phyloP scores from a whole-genome alignment of 352 stramenopile species.

The Aphanomyces invadans region DNA sequence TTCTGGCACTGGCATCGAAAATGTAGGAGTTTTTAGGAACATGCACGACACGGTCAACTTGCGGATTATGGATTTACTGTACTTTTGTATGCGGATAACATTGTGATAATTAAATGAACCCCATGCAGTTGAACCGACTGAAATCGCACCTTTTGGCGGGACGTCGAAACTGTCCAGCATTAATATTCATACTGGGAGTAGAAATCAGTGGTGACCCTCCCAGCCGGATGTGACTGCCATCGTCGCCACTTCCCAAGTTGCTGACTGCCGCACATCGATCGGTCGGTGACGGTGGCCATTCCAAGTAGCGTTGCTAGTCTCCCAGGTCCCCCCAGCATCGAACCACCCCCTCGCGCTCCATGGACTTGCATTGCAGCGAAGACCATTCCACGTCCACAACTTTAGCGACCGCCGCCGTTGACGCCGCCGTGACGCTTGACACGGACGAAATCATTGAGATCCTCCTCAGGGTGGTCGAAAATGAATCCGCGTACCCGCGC shows the following conservation, averaged over 20 bases:
- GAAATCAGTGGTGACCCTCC: slow-evolving; percentile 16
- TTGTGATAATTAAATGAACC: no score
- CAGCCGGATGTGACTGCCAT: not conserved
- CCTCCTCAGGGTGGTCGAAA: not conserved
- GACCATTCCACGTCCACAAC: not conserved
- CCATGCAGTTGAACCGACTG: not conserved
- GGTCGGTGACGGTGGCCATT: not conserved
- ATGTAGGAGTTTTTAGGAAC: no score
- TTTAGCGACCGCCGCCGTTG: not conserved
- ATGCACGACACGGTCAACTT: no score
- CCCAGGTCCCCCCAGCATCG: not conserved
- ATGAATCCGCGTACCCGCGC: slow-evolving; percentile 21
- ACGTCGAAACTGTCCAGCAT: slow-evolving; percentile 5
- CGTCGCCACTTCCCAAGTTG: slow-evolving; percentile 3
- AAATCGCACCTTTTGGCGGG: not conserved
- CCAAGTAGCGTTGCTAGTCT: not conserved
- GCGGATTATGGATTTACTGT: no score
- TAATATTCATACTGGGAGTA: slow-evolving; percentile 7
- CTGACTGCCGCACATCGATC: not conserved
- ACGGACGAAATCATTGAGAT: not conserved
- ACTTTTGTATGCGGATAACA: no score
- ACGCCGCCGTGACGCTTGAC: slow-evolving; percentile 4
- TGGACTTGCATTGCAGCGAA: slow-evolving; percentile 2
- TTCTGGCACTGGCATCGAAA: no score
- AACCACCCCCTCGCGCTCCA: not conserved